A percentile compares a stretch with the other conserved stretches of the same genome.
Conservation (phyloP, 73 alveolate genomes). For the Paramecium pentaurelia region DNA sequence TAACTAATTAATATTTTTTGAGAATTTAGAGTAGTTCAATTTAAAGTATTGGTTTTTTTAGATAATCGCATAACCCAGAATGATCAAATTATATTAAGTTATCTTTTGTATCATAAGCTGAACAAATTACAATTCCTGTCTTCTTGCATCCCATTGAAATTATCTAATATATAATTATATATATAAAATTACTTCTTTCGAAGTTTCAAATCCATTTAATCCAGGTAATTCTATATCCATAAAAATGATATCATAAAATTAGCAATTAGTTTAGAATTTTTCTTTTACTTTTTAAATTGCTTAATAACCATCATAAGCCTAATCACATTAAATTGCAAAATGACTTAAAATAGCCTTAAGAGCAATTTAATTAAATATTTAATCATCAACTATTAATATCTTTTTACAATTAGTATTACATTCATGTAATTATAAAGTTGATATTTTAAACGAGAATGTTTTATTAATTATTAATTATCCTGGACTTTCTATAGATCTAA, state of each 20-base stretch:
- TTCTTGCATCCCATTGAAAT: not conserved
- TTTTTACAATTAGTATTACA: not conserved
- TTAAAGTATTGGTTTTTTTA: not conserved
- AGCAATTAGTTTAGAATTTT: not conserved
- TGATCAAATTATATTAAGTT: not conserved
- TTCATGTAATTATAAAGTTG: not conserved
- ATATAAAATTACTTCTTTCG: not conserved
- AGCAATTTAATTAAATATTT: not conserved
- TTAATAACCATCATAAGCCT: slow-evolving; percentile 10
- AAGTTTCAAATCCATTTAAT: not conserved
- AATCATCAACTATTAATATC: slow-evolving; percentile 8
- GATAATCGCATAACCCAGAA: not conserved
- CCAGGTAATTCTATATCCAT: slow-evolving; percentile 6
- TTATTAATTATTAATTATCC: not conserved
- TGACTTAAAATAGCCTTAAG: not conserved
- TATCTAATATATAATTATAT: not conserved
- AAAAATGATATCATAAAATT: not conserved
- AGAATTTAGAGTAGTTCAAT: not conserved
- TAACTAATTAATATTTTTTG: slow-evolving; percentile 21
- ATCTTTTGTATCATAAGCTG: slow-evolving; percentile 17
- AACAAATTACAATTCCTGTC: not conserved
- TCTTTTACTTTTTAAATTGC: not conserved
- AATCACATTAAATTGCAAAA: not conserved
- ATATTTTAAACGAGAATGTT: not conserved
- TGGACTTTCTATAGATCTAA: not conserved